phyloP scores from a whole-genome alignment of 106 monocot genomes.

The Dendrobium catenatum region DNA sequence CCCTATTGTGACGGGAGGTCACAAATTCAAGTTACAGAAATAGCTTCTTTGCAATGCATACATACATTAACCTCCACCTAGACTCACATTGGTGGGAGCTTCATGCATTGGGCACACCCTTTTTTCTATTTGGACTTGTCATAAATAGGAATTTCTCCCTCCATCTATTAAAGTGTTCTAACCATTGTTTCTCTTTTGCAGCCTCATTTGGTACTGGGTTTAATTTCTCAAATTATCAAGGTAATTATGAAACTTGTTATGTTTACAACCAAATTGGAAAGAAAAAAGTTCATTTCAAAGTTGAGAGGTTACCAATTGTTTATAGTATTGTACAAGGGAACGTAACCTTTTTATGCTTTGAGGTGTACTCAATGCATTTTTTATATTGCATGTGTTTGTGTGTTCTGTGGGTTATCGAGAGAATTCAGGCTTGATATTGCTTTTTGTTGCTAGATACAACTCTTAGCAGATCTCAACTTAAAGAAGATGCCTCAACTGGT shows the following conservation, averaged over 20 bases:
- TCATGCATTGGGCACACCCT: neutral
- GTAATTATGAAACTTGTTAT: constrained; percentile 24
- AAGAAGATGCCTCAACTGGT: constrained; percentile 72
- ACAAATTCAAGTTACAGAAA: neutral
- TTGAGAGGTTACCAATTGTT: neutral
- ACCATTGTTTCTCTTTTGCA: constrained; percentile 29
- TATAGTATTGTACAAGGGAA: neutral
- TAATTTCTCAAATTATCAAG: constrained; percentile 99
- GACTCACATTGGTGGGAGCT: neutral
- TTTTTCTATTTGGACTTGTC: neutral
- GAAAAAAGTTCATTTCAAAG: neutral
- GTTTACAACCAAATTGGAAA: constrained; percentile 1
- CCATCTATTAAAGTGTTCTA: neutral
- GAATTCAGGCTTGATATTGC: neutral
- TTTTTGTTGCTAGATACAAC: constrained; percentile 50
- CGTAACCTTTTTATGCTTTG: neutral
- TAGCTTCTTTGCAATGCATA: neutral
- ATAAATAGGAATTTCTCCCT: neutral
- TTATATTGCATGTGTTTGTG: neutral
- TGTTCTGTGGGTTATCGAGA: neutral
- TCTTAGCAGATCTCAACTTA: constrained; percentile 68
- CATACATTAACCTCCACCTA: neutral
- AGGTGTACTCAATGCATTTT: neutral
- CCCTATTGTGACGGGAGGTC: neutral
- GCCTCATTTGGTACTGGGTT: constrained; percentile 87